phyloP scores from a whole-genome alignment of 495 filamentous ascomycete species.

The Pyrenopolyporus hunteri region DNA sequence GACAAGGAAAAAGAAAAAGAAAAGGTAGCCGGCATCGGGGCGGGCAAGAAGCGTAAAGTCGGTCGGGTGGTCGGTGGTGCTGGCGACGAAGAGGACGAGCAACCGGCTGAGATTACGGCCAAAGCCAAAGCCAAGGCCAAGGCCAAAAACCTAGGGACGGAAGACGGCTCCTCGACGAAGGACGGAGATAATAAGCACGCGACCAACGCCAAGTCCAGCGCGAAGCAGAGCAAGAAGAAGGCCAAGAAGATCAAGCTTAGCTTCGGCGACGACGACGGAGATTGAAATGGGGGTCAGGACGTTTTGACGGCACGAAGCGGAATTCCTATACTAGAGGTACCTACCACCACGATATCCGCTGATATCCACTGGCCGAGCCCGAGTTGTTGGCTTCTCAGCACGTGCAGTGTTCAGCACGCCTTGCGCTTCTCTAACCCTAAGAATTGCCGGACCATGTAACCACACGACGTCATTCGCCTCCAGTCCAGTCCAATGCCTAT shows the following conservation, averaged over 20 bases:
- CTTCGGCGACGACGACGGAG: slow-evolving; percentile 59
- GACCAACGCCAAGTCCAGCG: slow-evolving; percentile 16
- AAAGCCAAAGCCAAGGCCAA: neutral
- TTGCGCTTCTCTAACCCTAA: no score
- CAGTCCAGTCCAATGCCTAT: neutral
- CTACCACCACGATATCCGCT: no score
- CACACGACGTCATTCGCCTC: neutral
- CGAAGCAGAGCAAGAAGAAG: slow-evolving; percentile 44
- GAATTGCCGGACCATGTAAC: no score
- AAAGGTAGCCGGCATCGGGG: slow-evolving; percentile 49
- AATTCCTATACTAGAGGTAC: no score
- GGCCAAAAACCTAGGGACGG: neutral
- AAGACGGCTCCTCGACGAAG: neutral
- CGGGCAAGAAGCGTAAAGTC: slow-evolving; percentile 55
- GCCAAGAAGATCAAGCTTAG: slow-evolving; percentile 66
- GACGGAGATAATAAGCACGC: slow-evolving; percentile 6
- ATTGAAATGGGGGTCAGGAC: no score
- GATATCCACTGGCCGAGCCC: no score
- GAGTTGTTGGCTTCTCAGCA: neutral
- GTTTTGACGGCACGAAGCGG: no score
- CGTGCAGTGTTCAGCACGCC: neutral
- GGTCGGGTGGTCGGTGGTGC: slow-evolving; percentile 54
- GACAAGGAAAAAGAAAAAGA: slow-evolving; percentile 37
- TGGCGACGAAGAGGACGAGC: slow-evolving; percentile 31
- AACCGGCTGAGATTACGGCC: no score